Evolutionary conservation across 73 alveolate genomes (phyloP), one percentile per base, ranked within the genome.

Genomic region (Stentor roeselii): DNA sequence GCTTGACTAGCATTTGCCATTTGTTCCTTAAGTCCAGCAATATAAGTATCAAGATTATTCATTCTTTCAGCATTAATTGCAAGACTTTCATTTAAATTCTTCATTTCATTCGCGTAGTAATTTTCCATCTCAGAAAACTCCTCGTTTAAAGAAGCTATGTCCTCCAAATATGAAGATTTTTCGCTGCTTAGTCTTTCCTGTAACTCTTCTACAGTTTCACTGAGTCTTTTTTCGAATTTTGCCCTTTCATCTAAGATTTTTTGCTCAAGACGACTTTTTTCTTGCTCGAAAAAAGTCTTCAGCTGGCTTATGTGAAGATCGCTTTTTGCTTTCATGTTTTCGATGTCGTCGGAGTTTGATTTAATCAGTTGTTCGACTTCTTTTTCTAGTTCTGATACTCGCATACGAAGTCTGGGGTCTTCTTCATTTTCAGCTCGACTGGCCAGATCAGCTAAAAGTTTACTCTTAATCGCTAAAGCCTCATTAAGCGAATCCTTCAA

Each of bases 261-360:
- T 30, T 91, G 84, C 82, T 94, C 98, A 0, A 94, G 92, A 50
- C 97, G 75, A 75, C 87, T 91, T 76, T 90, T 89, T 82, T 94
- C 98, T 15, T 59, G 76, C 80, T 94, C 98, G 76, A 86, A 90
- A 59, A 91, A 86, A 67, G 82, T 86, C 88, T 92, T 94, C 11
- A 94, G 88, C 78, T 94, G 86, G 36, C 87, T 74, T 30, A 94
- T 75, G 21, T 86, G 39, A 83, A 88, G 92, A 83, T 94, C 98
- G n/a, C n/a, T 41, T 41, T 76, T n/a, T n/a, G 42, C 78, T 35
- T 78, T 78, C 39, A 32, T 36, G 32, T 34, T 21, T 34, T 41
- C 74, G 0, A 41, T 41, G 32, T 76, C 84, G 2, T 39, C 74
- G 32, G 36, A 0, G n/a, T 76, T 31, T 1, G 30, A 21, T n/a